Evolutionary conservation across 1,139 yeast genomes (phyloP), one percentile per base, ranked within the genome.

Genomic region (Pichia kudriavzevii): DNA sequence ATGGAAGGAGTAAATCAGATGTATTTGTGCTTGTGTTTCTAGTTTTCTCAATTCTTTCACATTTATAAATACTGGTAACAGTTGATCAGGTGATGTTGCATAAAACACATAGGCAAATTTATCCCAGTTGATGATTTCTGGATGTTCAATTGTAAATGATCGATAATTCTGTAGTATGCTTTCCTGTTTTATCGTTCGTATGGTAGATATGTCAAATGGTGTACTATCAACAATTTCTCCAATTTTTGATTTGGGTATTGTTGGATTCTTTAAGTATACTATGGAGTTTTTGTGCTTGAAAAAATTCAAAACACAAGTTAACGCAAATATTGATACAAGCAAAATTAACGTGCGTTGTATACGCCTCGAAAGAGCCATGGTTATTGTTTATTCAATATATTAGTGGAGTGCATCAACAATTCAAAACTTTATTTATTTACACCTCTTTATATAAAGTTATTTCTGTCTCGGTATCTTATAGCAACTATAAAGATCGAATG

Each of bases 51-150:
- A 49, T 26, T 52, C 55, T 3, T 59, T 51, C 30, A 69, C 63
- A 39, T 65, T 59, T 46, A 68, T 58, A 32, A 70, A 41, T 3
- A 69, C 60, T 28, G 66, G 64, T 38, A 73, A 64, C 34, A 69
- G 49, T 38, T 68, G 66, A 13, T 61, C 52, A 1, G 53, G 39
- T 29, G 61, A 57, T 0, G 75, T 67, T 1, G 70, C 74, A 43
- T 70, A 70, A 31, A 64, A 63, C 6, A 68, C 68, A 45, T 70
- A 70, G 0, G 75, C 75, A 7, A 33, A 35, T 30, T 40, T 40
- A 2, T 31, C 13, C 54, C 54, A 49, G 24, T 46, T 37, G 6
- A 48, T 34, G 2, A 19, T 22, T 11, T 32, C 29, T 3, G 39
- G 36, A 5, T 29, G 22, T 19, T 39, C 45, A 20, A 38, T 31